phyloP scores from a whole-genome alignment of 768 basidiomycete genomes.

The Pulveroboletus sp. region DNA sequence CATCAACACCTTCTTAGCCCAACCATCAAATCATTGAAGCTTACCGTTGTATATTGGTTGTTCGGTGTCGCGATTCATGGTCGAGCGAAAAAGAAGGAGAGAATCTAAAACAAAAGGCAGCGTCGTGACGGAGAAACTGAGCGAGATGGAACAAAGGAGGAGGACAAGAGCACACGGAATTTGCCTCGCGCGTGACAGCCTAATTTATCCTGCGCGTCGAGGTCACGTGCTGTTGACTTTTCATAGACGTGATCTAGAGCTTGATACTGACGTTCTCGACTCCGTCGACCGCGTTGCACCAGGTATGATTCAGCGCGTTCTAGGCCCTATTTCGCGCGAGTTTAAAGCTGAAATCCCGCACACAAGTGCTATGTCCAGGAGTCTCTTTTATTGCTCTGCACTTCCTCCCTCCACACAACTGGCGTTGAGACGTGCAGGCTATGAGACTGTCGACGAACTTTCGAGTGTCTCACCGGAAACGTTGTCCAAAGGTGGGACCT shows the following conservation, averaged over 20 bases:
- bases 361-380: constrained; percentile 33
- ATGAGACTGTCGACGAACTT: constrained; percentile 56
- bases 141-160: constrained; percentile 13
- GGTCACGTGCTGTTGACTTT: constrained; percentile 27
- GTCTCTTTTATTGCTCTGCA: constrained; percentile 43
- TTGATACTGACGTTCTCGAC: background rate
- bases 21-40: constrained; percentile 7
- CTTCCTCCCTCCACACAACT: constrained; percentile 46
- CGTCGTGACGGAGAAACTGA: constrained; percentile 4
- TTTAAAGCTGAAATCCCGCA: background rate
- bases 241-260: background rate
- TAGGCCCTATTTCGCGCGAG: background rate
- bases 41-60: constrained; percentile 33
- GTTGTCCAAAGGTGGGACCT: constrained; percentile 48
- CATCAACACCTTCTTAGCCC: background rate
- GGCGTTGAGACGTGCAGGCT: constrained; percentile 51
- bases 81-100: constrained; percentile 7
- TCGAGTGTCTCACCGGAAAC: constrained; percentile 38
- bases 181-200: constrained; percentile 2
- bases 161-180: constrained; percentile 29
- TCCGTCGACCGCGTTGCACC: constrained; percentile 1
- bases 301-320: constrained; percentile 7
- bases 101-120: constrained; percentile 15
- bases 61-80: constrained; percentile 36
- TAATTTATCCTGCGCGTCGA: constrained; percentile 30